Conservation (phyloP, 371 early-diverging fungal species). For the Rhizomucor pusillus region DNA sequence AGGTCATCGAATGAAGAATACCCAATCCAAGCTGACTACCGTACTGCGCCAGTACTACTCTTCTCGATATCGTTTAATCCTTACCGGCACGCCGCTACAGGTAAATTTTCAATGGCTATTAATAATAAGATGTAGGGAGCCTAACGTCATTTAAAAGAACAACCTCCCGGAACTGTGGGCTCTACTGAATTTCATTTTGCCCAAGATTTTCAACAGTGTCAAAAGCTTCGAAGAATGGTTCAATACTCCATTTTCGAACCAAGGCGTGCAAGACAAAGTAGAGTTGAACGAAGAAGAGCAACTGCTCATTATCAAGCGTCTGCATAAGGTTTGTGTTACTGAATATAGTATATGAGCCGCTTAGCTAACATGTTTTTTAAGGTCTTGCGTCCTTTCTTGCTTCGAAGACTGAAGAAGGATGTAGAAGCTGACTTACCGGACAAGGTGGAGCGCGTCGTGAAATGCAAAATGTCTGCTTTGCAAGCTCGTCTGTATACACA, state of each 20-base stretch:
- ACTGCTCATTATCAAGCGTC: slow-evolving; percentile 93
- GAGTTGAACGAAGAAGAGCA: slow-evolving; percentile 97
- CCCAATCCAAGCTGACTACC: slow-evolving; percentile 81
- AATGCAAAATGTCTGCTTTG: slow-evolving; percentile 87
- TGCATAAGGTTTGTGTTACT: slow-evolving; percentile 73
- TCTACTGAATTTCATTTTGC: slow-evolving; percentile 96
- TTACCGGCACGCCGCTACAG: slow-evolving; percentile 99
- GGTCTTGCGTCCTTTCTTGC: slow-evolving; percentile 96
- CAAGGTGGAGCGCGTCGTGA: slow-evolving; percentile 97
- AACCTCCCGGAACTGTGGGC: slow-evolving; percentile 99
- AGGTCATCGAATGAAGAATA: slow-evolving; percentile 99
- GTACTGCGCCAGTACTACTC: slow-evolving; percentile 85
- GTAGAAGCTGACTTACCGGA: slow-evolving; percentile 98
- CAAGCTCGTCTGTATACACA: slow-evolving; percentile 78
- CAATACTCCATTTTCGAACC: slow-evolving; percentile 90
- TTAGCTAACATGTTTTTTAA: slow-evolving; percentile 1
- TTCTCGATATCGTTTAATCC: slow-evolving; percentile 91
- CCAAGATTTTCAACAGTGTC: slow-evolving; percentile 94
- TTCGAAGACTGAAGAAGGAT: slow-evolving; percentile 98
- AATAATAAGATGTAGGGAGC: background rate
- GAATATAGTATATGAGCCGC: background rate
- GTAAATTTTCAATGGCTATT: slow-evolving; percentile 22
- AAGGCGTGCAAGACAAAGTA: slow-evolving; percentile 84
- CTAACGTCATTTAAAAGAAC: slow-evolving; percentile 58
- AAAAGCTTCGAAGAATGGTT: slow-evolving; percentile 99